A percentile compares a stretch with the other conserved stretches of the same genome.
Evolutionary conservation across 805 yeast genomes (phyloP).

Genomic region (Yarrowia sp.): DNA sequence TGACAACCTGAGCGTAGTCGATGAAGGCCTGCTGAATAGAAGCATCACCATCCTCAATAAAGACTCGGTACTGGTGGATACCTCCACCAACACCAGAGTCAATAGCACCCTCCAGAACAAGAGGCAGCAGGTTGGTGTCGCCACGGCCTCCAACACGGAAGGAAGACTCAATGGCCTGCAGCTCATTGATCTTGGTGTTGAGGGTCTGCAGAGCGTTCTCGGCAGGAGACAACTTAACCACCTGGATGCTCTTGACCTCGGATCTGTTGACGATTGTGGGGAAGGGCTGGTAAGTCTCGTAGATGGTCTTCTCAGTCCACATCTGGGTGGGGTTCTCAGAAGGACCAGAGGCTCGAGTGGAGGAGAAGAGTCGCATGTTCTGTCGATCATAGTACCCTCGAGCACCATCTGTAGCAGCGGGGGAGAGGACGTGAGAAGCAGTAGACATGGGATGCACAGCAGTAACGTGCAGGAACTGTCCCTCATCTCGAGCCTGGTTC

Average conservation of each 20-base stretch:
- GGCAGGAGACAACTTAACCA: slow-evolving; percentile 69
- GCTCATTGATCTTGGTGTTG: slow-evolving; percentile 64
- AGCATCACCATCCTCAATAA: slow-evolving; percentile 46
- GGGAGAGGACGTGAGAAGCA: slow-evolving; percentile 26
- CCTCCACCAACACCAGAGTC: slow-evolving; percentile 95
- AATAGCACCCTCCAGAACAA: slow-evolving; percentile 60
- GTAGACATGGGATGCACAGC: slow-evolving; percentile 57
- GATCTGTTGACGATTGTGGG: slow-evolving; percentile 86
- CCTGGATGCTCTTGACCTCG: slow-evolving; percentile 52
- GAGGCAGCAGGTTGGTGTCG: slow-evolving; percentile 30
- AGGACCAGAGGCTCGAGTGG: slow-evolving; percentile 69
- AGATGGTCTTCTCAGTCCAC: slow-evolving; percentile 87
- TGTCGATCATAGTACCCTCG: slow-evolving; percentile 72
- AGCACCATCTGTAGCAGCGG: slow-evolving; percentile 48
- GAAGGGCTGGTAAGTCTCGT: slow-evolving; percentile 69
- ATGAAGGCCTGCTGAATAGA: slow-evolving; percentile 49
- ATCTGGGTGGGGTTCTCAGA: slow-evolving; percentile 65
- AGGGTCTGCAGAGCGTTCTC: slow-evolving; percentile 74
- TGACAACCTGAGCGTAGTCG: slow-evolving; percentile 63
- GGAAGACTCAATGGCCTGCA: slow-evolving; percentile 36
- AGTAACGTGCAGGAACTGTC: slow-evolving; percentile 68
- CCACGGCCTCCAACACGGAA: slow-evolving; percentile 7
- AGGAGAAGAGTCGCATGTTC: slow-evolving; percentile 65
- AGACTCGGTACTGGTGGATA: slow-evolving; percentile 73
- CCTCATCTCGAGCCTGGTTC: slow-evolving; percentile 60